These are phyloP conservation scores for Alternaria dauci DNA, from an alignment of 2,329 filamentous ascomycete genomes.

Conservation along the genomic window DNA sequence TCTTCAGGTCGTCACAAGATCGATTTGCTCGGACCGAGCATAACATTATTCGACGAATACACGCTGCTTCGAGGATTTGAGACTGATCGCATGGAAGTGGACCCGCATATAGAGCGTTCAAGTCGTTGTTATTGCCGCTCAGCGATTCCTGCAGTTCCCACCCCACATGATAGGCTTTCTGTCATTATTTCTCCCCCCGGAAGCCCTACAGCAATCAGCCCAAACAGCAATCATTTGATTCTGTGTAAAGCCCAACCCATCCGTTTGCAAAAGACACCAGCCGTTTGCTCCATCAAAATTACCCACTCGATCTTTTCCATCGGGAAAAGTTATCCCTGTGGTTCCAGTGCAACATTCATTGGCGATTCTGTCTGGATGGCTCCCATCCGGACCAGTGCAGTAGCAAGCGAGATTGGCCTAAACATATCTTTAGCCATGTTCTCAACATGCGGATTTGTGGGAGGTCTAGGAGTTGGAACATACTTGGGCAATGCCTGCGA, in stretches of 20 bases:
- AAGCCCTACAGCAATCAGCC: not conserved
- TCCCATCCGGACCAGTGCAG: not conserved
- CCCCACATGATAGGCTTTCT: not conserved
- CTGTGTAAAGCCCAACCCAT: not conserved
- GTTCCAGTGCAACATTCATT: not conserved
- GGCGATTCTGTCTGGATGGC: not conserved
- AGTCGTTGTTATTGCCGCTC: too few relatives aligned
- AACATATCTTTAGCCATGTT: not conserved
- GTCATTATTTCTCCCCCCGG: not conserved
- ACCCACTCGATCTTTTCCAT: not conserved
- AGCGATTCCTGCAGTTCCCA: not conserved
- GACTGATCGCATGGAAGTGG: too few relatives aligned
- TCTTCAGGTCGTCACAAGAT: too few relatives aligned
- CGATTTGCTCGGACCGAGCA: too few relatives aligned
- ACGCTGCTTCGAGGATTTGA: too few relatives aligned
- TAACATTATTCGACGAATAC: too few relatives aligned
- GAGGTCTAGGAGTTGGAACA: not conserved
- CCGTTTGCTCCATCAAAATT: not conserved
- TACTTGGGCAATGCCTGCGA: not conserved
- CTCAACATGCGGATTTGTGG: not conserved
- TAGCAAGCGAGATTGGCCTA: not conserved
- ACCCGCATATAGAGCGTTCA: too few relatives aligned
- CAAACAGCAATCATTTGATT: not conserved
- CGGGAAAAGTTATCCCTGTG: not conserved
- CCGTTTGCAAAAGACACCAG: not conserved